phyloP scores from a whole-genome alignment of 1,139 yeast genomes.

The Saccharomyces hybrid region DNA sequence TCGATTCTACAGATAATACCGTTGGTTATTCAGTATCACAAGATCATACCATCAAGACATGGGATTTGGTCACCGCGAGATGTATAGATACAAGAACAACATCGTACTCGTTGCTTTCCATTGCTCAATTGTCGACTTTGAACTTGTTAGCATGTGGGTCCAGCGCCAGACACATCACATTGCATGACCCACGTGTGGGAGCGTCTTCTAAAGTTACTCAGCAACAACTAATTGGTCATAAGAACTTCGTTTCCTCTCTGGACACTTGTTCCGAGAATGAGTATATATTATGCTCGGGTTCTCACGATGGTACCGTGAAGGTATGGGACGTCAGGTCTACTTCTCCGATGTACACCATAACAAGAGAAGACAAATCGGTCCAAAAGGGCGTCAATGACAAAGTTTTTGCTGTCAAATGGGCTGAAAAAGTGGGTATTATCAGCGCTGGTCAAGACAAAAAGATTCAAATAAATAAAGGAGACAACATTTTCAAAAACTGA shows the following conservation, averaged over 20 bases:
- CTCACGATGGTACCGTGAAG: slow-evolving; percentile 92
- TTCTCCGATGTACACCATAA: slow-evolving; percentile 76
- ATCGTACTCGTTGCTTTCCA: slow-evolving; percentile 74
- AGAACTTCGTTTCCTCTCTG: slow-evolving; percentile 79
- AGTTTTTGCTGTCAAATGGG: slow-evolving; percentile 88
- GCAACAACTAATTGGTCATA: slow-evolving; percentile 77
- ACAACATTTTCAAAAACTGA: slow-evolving; percentile 25
- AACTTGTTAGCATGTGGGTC: slow-evolving; percentile 85
- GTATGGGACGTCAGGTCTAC: slow-evolving; percentile 95
- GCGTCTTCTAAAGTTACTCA: slow-evolving; percentile 47
- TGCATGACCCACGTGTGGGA: slow-evolving; percentile 78
- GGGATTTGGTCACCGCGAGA: slow-evolving; percentile 85
- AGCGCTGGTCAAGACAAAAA: slow-evolving; percentile 94
- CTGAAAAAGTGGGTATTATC: slow-evolving; percentile 64
- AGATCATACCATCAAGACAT: slow-evolving; percentile 89
- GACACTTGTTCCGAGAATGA: slow-evolving; percentile 67
- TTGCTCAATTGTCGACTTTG: slow-evolving; percentile 56
- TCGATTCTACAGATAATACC: slow-evolving; percentile 62
- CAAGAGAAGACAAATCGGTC: slow-evolving; percentile 49
- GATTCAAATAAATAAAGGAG: slow-evolving; percentile 72
- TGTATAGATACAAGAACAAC: slow-evolving; percentile 85
- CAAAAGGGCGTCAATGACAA: slow-evolving; percentile 41
- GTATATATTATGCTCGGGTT: slow-evolving; percentile 78
- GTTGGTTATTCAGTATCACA: slow-evolving; percentile 93
- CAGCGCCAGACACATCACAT: slow-evolving; percentile 87